phyloP scores from a whole-genome alignment of 2,329 filamentous ascomycete genomes.

The Biscogniauxia sp. region DNA sequence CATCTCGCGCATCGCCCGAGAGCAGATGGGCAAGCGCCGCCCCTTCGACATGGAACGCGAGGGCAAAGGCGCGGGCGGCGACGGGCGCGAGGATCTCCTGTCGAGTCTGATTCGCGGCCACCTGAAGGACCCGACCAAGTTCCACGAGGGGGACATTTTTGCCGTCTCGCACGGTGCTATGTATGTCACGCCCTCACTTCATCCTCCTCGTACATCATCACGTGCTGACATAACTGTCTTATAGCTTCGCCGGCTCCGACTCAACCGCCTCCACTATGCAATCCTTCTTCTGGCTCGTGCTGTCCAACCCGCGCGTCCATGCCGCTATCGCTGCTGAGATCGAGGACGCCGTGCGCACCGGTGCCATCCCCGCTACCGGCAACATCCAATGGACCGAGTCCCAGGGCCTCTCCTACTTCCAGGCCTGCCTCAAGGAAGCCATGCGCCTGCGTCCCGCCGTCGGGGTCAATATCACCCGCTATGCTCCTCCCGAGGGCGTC shows the following conservation, averaged over 20 bases:
- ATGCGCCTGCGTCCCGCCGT: constrained; percentile 56
- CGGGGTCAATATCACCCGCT: constrained; percentile 51
- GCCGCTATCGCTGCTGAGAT: constrained; percentile 42
- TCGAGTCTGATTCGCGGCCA: constrained; percentile 52
- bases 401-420: constrained; percentile 51
- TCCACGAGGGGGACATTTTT: constrained; percentile 53
- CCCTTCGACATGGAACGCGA: constrained; percentile 47
- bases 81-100: constrained; percentile 49
- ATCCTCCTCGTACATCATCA: not conserved
- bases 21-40: constrained; percentile 46
- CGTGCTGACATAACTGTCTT: not conserved
- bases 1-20: constrained; percentile 50
- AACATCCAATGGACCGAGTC: constrained; percentile 48
- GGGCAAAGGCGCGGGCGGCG: constrained; percentile 37
- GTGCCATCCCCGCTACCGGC: constrained; percentile 36
- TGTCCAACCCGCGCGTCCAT: constrained; percentile 44
- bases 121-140: constrained; percentile 46
- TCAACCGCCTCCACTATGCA: constrained; percentile 60
- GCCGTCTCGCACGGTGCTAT: constrained; percentile 56
- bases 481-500: constrained; percentile 50
- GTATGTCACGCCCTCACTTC: constrained; percentile 33
- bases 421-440: constrained; percentile 55
- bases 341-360: constrained; percentile 36
- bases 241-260: constrained; percentile 58
- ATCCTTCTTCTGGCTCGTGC: constrained; percentile 51